A percentile compares a stretch with the other conserved stretches of the same genome.
Conservation (phyloP, 176 grass and related monocot genomes). For the Urochloa ruziziensis region DNA sequence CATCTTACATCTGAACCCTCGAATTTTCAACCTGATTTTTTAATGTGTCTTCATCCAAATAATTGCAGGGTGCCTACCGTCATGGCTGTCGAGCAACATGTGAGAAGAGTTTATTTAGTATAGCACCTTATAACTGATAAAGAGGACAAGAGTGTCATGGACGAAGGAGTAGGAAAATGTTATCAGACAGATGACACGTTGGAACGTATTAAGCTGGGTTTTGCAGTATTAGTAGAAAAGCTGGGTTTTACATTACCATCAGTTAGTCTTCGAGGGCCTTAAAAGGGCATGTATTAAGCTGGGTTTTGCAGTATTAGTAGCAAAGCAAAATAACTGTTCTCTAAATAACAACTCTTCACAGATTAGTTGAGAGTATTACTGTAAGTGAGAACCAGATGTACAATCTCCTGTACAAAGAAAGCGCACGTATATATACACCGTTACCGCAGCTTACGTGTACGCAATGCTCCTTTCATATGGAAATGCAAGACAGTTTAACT, state of each 20-base stretch:
- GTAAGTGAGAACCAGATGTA: background rate
- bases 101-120: too few relatives aligned
- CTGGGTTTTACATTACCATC: too few relatives aligned
- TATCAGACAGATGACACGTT: background rate
- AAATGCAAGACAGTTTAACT: too few relatives aligned
- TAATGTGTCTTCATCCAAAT: background rate
- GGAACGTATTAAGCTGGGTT: too few relatives aligned
- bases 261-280: too few relatives aligned
- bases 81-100: constrained; percentile 40
- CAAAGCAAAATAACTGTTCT: background rate
- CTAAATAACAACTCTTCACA: background rate
- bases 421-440: too few relatives aligned
- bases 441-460: too few relatives aligned
- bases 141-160: too few relatives aligned
- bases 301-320: background rate
- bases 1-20: background rate
- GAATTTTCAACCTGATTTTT: background rate
- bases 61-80: constrained; percentile 34
- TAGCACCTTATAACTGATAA: too few relatives aligned
- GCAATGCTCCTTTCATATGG: too few relatives aligned
- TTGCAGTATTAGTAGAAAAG: too few relatives aligned
- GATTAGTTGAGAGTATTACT: background rate
- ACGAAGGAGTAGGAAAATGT: too few relatives aligned
- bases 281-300: background rate
- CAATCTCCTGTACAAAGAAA: background rate